Conservation (phyloP, 176 grass and related monocot genomes). For the Oryza coarctata region DNA sequence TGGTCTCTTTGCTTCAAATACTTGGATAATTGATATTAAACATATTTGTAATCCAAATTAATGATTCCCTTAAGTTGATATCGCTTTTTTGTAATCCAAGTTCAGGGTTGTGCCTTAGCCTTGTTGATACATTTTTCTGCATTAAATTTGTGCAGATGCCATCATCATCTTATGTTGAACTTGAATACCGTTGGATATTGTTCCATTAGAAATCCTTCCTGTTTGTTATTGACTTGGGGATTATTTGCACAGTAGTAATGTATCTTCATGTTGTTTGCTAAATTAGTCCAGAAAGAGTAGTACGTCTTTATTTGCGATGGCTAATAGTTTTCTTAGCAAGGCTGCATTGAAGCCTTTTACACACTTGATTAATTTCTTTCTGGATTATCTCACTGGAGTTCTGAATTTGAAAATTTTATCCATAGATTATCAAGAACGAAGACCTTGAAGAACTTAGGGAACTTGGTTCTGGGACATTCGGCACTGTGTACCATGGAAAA, state of each 20-base stretch:
- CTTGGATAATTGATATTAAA: background rate
- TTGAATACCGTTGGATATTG: background rate
- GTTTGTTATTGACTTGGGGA: background rate
- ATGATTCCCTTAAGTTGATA: constrained; percentile 15
- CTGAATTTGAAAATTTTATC: constrained; percentile 14
- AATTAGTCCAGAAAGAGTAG: constrained; percentile 4
- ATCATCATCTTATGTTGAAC: background rate
- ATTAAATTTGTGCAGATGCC: background rate
- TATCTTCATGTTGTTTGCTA: constrained; percentile 22
- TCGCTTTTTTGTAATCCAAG: background rate
- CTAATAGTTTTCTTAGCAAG: constrained; percentile 2
- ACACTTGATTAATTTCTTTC: constrained; percentile 24
- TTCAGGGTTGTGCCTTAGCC: background rate
- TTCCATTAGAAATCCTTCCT: background rate
- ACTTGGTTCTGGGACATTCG: constrained; percentile 95
- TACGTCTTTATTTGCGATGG: background rate
- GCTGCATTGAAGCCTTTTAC: background rate
- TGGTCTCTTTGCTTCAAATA: background rate
- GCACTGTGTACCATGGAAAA: constrained; percentile 97
- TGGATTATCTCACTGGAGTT: constrained; percentile 11
- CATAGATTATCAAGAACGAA: constrained; percentile 92
- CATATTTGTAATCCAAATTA: background rate
- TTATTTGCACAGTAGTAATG: background rate
- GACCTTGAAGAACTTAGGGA: constrained; percentile 96
- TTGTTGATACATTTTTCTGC: background rate